Percentiles rank a stretch among this genome's conserved stretches.
phyloP scores from a whole-genome alignment of 2,329 filamentous ascomycete species.

The Talaromyces amestolkiae region DNA sequence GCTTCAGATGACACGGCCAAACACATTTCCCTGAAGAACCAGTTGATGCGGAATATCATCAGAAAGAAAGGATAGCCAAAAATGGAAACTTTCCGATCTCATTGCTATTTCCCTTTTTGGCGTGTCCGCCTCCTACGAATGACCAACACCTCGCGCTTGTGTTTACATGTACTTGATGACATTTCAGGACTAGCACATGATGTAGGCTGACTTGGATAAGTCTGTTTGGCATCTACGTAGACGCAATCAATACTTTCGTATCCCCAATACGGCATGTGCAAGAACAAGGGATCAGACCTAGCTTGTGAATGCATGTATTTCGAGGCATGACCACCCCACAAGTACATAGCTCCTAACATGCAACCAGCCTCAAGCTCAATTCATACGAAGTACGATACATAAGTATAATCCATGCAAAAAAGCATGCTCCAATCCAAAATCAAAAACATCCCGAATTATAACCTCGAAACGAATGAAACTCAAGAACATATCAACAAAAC shows the following conservation, averaged over 20 bases:
- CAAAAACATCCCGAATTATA: not conserved
- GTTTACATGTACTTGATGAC: not conserved
- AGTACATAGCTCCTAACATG: not conserved
- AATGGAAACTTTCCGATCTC: not conserved
- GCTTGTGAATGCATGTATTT: not conserved
- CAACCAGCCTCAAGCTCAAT: not conserved
- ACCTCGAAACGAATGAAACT: not conserved
- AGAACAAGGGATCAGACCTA: not conserved
- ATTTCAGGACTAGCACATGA: not conserved
- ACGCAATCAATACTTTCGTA: not conserved
- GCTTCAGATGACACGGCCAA: not conserved
- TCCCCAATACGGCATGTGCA: not conserved
- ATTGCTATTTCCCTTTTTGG: not conserved
- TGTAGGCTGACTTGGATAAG: not conserved
- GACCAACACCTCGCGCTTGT: not conserved
- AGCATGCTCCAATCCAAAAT: not conserved
- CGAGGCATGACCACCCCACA: no score
- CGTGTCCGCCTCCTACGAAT: not conserved
- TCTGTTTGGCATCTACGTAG: not conserved
- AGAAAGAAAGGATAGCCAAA: not conserved
- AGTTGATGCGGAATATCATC: not conserved
- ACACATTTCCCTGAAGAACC: no score
- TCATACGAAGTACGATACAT: not conserved
- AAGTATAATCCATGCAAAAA: not conserved
- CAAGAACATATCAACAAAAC: not conserved